Percentiles rank a stretch among this genome's conserved stretches.
Conservation (phyloP, 2,329 filamentous ascomycete genomes). For the Ceratocystis lukuohia region DNA sequence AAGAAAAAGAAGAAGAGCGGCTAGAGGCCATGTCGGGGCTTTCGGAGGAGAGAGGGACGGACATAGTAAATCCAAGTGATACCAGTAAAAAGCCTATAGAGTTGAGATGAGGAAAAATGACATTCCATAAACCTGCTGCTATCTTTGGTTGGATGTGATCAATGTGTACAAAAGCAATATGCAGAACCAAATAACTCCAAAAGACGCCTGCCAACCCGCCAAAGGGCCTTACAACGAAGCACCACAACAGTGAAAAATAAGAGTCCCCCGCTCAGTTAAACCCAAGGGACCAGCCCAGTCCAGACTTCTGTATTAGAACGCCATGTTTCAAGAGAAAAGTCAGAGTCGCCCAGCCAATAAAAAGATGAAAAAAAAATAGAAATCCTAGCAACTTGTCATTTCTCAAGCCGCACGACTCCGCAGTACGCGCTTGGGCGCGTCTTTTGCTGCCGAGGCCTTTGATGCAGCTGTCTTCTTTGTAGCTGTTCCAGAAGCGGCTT, state of each 20-base stretch:
- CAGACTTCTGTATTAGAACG: background rate
- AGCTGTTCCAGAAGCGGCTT: conserved; percentile 39
- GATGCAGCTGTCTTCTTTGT: conserved; percentile 36
- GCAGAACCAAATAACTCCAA: background rate
- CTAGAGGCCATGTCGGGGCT: conserved; percentile 22
- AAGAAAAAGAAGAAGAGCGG: conserved; percentile 63
- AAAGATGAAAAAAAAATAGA: background rate
- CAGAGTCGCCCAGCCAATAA: too few relatives aligned
- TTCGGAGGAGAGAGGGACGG: background rate
- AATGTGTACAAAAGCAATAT: conserved; percentile 1
- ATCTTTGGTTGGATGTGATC: background rate
- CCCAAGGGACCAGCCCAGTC: background rate
- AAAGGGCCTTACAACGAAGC: background rate
- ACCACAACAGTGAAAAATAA: background rate
- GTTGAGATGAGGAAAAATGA: background rate
- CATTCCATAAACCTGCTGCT: background rate
- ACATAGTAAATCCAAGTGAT: background rate
- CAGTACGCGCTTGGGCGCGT: conserved; percentile 41
- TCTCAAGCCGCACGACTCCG: conserved; percentile 34
- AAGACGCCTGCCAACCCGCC: background rate
- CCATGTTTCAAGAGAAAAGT: too few relatives aligned
- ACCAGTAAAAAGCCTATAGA: background rate
- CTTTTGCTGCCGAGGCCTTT: conserved; percentile 38
- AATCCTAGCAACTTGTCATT: background rate
- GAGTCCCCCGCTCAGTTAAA: background rate